Conservation (phyloP, 306 rosid species). For the Biancaea sappan region DNA sequence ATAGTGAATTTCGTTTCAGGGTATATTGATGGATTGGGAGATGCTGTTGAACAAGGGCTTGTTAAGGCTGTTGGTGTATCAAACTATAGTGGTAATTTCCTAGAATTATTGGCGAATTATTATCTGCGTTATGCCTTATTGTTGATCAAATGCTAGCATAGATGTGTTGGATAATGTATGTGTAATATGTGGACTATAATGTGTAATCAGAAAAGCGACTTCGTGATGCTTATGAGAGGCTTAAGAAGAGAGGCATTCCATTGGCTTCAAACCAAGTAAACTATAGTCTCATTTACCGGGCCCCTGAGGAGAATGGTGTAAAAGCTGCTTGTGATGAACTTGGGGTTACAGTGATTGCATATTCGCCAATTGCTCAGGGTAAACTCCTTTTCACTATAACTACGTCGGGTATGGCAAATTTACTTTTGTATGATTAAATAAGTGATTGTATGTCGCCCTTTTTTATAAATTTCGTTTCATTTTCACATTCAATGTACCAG, state of each 20-base stretch:
- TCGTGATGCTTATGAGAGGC: conserved; percentile 66
- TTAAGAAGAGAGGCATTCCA: conserved; percentile 85
- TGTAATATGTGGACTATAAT: neutral
- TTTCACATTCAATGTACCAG: neutral
- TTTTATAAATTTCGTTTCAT: neutral
- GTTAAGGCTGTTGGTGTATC: conserved; percentile 99
- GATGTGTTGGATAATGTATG: neutral
- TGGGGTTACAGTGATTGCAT: conserved; percentile 86
- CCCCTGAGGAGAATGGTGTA: conserved; percentile 86
- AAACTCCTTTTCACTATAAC: conserved; percentile 24
- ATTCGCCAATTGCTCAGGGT: conserved; percentile 98
- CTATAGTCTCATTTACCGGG: conserved; percentile 88
- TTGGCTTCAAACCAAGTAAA: conserved; percentile 93
- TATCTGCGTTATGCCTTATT: too few relatives aligned
- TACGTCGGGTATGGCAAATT: neutral
- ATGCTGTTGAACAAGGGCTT: conserved; percentile 95
- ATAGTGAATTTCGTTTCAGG: conserved; percentile 55
- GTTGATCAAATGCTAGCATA: neutral
- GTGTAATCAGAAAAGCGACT: conserved; percentile 64
- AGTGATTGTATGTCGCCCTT: neutral
- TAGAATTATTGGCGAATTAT: neutral
- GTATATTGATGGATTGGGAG: conserved; percentile 91
- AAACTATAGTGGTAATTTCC: conserved; percentile 70
- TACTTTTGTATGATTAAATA: neutral
- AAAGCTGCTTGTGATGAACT: conserved; percentile 90